Conservation (phyloP, 208 protist species). For the Trypanosoma conorhini region DNA sequence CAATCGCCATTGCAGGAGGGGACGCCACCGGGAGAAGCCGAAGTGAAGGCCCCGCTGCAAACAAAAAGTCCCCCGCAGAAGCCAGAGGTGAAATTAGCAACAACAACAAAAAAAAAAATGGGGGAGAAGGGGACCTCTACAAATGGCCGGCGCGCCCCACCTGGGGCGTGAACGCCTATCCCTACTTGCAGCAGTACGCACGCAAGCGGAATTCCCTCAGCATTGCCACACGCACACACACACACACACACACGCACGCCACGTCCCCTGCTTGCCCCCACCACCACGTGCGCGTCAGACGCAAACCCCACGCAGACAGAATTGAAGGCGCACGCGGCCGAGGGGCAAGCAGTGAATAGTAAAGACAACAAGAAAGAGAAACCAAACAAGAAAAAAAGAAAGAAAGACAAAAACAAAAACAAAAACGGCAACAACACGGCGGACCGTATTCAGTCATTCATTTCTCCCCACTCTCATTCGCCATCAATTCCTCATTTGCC, state of each 20-base stretch:
- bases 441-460: conserved; percentile 13
- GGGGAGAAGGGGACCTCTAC: neutral
- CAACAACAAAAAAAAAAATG: neutral
- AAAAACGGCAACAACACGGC: conserved; percentile 3
- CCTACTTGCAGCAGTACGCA: too few species aligned
- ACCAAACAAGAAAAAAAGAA: neutral
- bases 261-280: too few species aligned
- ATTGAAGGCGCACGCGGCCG: too few species aligned
- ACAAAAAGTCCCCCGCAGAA: neutral
- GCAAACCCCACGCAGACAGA: neutral
- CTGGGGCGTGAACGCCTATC: too few species aligned
- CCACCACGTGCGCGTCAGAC: too few species aligned
- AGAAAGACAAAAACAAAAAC: conserved; percentile 7
- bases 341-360: neutral
- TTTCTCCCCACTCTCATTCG: neutral
- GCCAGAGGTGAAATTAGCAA: too few species aligned
- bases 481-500: neutral
- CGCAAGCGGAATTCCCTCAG: too few species aligned
- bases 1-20: too few species aligned
- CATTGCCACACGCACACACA: neutral
- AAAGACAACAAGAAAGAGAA: conserved; percentile 1
- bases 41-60: neutral
- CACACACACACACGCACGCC: neutral
- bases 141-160: neutral
- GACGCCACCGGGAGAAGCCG: too few species aligned